phyloP scores from a whole-genome alignment of 1,284 basidiomycete genomes.

The Microbotryum saponariae region DNA sequence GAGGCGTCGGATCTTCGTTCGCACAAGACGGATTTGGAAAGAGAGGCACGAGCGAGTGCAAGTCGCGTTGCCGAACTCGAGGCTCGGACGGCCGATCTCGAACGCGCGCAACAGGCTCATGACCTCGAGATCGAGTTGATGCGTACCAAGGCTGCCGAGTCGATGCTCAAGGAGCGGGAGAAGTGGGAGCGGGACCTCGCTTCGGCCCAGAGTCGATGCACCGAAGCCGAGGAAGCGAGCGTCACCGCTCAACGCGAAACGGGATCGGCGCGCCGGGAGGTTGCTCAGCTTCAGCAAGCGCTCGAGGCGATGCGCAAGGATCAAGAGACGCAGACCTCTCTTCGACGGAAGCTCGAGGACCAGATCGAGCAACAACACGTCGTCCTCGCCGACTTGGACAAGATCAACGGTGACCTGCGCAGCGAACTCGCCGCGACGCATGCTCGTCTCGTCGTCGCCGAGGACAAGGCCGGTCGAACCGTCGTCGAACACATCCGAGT shows the following conservation, averaged over 20 bases:
- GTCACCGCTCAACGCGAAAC: constrained; percentile 76
- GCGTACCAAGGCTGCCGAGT: constrained; percentile 61
- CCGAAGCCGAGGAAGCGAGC: constrained; percentile 78
- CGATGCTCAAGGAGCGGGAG: constrained; percentile 44
- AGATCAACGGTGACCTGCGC: constrained; percentile 39
- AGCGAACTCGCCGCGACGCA: constrained; percentile 32
- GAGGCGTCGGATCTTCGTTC: constrained; percentile 16
- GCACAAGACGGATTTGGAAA: constrained; percentile 27
- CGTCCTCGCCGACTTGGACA: constrained; percentile 68
- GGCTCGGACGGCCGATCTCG: constrained; percentile 19
- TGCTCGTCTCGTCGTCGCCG: constrained; percentile 24
- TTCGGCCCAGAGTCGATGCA: constrained; percentile 56
- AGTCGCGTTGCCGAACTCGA: constrained; percentile 9
- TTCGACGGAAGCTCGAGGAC: constrained; percentile 50
- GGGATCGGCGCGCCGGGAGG: constrained; percentile 61
- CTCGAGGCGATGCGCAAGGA: constrained; percentile 34
- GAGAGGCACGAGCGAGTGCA: not conserved
- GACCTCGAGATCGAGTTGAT: constrained; percentile 62
- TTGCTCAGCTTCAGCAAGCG: constrained; percentile 57
- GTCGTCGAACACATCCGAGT: constrained; percentile 90
- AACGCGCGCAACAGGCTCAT: constrained; percentile 31
- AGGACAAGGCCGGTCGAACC: constrained; percentile 26
- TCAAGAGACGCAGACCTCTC: constrained; percentile 12
- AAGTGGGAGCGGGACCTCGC: constrained; percentile 66
- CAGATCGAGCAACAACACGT: constrained; percentile 63